phyloP scores from a whole-genome alignment of 140 eudicot genomes.

The Erigeron philadelphicus region DNA sequence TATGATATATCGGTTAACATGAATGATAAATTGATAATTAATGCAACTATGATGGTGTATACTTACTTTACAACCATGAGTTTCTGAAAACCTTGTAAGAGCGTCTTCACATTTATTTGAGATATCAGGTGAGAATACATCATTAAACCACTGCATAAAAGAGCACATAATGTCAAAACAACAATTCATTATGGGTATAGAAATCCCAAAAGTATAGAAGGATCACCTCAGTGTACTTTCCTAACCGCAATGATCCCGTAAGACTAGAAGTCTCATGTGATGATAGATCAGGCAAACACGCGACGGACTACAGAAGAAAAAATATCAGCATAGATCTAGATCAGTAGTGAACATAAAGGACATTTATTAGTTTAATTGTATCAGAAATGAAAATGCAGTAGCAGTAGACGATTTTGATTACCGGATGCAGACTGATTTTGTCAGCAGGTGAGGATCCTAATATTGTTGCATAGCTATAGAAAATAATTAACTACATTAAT shows the following conservation, averaged over 20 bases:
- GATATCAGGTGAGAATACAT: slow-evolving; percentile 81
- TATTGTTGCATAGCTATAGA: slow-evolving; percentile 84
- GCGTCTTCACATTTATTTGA: slow-evolving; percentile 77
- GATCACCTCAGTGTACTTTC: slow-evolving; percentile 86
- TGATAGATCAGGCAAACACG: slow-evolving; percentile 71
- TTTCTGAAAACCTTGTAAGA: slow-evolving; percentile 56
- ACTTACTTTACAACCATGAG: slow-evolving; percentile 68
- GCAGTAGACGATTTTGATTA: slow-evolving; percentile 26
- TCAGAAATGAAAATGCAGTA: slow-evolving; percentile 6
- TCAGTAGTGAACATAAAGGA: neutral
- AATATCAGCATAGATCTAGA: neutral
- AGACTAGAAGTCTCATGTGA: slow-evolving; percentile 38
- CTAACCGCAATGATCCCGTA: slow-evolving; percentile 63
- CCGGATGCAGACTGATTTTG: slow-evolving; percentile 60
- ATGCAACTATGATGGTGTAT: neutral
- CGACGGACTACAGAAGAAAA: slow-evolving; percentile 47
- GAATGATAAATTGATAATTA: neutral
- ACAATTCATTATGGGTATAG: neutral
- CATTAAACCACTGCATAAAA: slow-evolving; percentile 85
- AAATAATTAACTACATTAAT: neutral
- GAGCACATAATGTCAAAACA: slow-evolving; percentile 6
- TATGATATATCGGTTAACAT: neutral
- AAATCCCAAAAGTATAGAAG: slow-evolving; percentile 13
- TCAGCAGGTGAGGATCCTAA: slow-evolving; percentile 77
- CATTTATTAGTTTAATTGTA: neutral